phyloP scores from a whole-genome alignment of 2,329 filamentous ascomycete genomes.

The Knoxdaviesia capensis region DNA sequence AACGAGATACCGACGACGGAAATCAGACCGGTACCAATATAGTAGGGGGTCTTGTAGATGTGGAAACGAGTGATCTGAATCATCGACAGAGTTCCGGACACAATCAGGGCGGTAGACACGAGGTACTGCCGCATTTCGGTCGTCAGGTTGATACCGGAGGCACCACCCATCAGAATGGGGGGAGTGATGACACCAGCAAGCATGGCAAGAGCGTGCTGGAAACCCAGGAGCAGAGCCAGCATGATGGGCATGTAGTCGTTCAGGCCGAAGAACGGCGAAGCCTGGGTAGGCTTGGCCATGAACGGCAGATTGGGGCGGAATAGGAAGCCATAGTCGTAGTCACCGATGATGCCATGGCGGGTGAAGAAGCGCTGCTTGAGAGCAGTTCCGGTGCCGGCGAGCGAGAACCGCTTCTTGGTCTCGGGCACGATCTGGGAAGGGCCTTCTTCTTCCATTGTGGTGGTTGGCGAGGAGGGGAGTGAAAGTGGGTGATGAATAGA shows the following conservation, averaged over 20 bases:
- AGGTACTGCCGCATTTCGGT: constrained; percentile 49
- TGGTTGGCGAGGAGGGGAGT: not conserved
- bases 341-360: constrained; percentile 56
- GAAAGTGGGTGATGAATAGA: not conserved
- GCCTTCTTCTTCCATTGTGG: constrained; percentile 32
- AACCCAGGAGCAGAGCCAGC: constrained; percentile 51
- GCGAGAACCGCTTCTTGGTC: constrained; percentile 11
- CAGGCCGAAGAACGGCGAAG: constrained; percentile 70
- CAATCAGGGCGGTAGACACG: constrained; percentile 59
- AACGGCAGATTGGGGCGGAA: constrained; percentile 73
- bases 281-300: constrained; percentile 36
- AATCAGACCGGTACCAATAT: constrained; percentile 58
- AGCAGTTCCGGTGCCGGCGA: constrained; percentile 9
- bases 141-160: constrained; percentile 42
- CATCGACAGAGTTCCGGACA: constrained; percentile 53
- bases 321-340: constrained; percentile 79
- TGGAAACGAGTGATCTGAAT: constrained; percentile 64
- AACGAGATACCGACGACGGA: constrained; percentile 68
- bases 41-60: constrained; percentile 50
- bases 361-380: constrained; percentile 25
- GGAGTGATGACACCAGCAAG: constrained; percentile 57
- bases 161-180: constrained; percentile 47
- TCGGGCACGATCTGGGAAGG: constrained; percentile 27
- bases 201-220: constrained; percentile 68
- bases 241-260: constrained; percentile 60